A percentile compares a stretch with the other conserved stretches of the same genome.
Evolutionary conservation across 1,284 basidiomycete genomes (phyloP).

Genomic region (Cutaneotrichosporon sp.): DNA sequence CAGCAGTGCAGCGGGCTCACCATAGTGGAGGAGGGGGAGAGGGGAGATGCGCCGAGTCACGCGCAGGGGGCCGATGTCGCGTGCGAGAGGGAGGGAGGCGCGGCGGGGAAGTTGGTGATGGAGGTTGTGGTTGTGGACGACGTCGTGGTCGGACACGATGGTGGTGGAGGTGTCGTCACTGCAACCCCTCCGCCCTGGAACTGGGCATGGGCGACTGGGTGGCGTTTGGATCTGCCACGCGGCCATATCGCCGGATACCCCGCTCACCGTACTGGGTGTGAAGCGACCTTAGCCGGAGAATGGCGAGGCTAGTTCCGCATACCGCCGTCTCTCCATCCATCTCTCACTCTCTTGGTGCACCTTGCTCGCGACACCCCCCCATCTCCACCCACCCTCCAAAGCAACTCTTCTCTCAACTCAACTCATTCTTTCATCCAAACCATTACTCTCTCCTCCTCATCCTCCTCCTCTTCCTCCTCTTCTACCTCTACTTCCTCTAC

Average conservation of each 20-base stretch:
- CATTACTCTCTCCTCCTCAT: not conserved
- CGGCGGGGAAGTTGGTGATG: too few species aligned
- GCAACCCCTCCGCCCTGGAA: too few species aligned
- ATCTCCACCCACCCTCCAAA: too few species aligned
- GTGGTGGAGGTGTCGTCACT: constrained; percentile 7
- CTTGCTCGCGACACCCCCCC: too few species aligned
- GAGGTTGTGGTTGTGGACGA: too few species aligned
- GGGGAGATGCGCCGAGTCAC: too few species aligned
- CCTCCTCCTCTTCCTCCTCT: not conserved
- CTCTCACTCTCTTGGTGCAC: too few species aligned
- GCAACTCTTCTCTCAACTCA: too few species aligned
- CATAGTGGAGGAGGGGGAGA: constrained; percentile 5
- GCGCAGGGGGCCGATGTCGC: not conserved
- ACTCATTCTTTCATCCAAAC: not conserved
- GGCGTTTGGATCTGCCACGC: not conserved
- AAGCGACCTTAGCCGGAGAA: constrained; percentile 1
- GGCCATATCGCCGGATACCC: not conserved
- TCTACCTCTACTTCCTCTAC: too few species aligned
- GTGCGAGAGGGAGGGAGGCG: not conserved
- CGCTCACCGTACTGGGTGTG: constrained; percentile 2
- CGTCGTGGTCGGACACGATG: constrained; percentile 5
- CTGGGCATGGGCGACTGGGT: too few species aligned
- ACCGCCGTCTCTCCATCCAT: not conserved
- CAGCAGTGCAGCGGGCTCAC: constrained; percentile 7
- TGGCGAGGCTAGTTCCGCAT: not conserved